Evolutionary conservation across 257 asterid genomes (phyloP), one percentile per base, ranked within the genome.

Genomic region (Penstemon barbatus): DNA sequence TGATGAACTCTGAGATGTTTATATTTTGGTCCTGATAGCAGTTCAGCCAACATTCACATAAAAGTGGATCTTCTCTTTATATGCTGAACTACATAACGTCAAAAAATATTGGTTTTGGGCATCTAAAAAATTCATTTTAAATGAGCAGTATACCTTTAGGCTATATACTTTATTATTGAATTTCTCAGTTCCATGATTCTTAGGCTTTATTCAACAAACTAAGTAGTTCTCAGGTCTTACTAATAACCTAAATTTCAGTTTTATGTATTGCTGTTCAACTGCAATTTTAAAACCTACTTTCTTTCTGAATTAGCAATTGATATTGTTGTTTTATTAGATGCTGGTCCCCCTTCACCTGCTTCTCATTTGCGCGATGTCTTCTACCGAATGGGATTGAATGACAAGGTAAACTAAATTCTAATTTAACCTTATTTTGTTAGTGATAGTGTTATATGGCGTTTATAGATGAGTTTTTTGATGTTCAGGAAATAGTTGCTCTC

Each of bases 321-420:
- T 69, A 54, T 57, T 43, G 4, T 57, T 56, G 42, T 8, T 57
- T 80, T 79, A 72, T 78, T 83, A 91, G 99, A 84, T 89, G 99
- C 99, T 63, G 97, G 95, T 45, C 99, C 99, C 40, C 96, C 95
- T 69, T 87, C 96, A 53, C 99, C 99, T 71, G 95, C 99, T 71
- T 56, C 87, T 75, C 99, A 94, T 86, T 74, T 94, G 62, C 99
- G 97, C 5, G 91, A 86, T 57, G 97, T 91, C 72, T 94, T 94
- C 82, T 89, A 89, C 66, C 81, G 97, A 69, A 94, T 94, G 97
- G 97, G 99, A 62, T 72, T 94, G 66, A 81, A 73, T 64, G 99
- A 94, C 69, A 88, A 94, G 99, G 99, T 94, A 66, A 54, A 68
- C 48, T 4, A n/a, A 8, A 19, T 62, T 54, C 58, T 46, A 37